phyloP scores from a whole-genome alignment of 331 rosid species.

The Rosa hybrid region DNA sequence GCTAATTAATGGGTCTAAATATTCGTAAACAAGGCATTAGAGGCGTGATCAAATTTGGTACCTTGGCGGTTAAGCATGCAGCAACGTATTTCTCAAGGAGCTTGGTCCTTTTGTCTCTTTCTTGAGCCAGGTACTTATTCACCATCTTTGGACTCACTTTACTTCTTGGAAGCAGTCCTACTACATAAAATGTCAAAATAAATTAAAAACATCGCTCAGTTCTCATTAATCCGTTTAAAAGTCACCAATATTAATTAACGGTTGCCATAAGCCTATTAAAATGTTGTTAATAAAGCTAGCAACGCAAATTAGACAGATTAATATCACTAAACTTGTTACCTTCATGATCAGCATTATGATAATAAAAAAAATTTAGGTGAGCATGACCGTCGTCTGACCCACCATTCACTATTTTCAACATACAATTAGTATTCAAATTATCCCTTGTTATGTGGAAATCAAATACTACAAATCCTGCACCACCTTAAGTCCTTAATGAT shows the following conservation, averaged over 20 bases:
- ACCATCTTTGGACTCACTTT: constrained; percentile 34
- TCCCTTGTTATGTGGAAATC: too few relatives aligned
- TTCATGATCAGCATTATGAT: not conserved
- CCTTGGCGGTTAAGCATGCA: constrained; percentile 43
- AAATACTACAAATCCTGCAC: too few relatives aligned
- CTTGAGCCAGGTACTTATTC: constrained; percentile 26
- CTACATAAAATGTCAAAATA: constrained; percentile 7
- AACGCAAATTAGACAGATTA: not conserved
- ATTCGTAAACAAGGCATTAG: not conserved
- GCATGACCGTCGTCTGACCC: too few relatives aligned
- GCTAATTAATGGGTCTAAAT: not conserved
- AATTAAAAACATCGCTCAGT: not conserved
- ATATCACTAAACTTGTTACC: not conserved
- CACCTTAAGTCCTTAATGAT: too few relatives aligned
- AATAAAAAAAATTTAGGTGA: too few relatives aligned
- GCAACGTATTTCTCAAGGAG: constrained; percentile 40
- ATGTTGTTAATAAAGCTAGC: not conserved
- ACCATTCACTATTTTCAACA: too few relatives aligned
- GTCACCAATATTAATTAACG: not conserved
- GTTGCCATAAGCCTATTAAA: not conserved
- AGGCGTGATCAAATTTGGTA: not conserved
- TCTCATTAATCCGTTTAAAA: not conserved
- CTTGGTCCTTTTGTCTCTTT: constrained; percentile 32
- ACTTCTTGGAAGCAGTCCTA: constrained; percentile 49
- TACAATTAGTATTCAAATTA: too few relatives aligned